Base-by-base conservation (phyloP, 805 yeast genomes). In the Wickerhamomyces ciferrii region DNA sequence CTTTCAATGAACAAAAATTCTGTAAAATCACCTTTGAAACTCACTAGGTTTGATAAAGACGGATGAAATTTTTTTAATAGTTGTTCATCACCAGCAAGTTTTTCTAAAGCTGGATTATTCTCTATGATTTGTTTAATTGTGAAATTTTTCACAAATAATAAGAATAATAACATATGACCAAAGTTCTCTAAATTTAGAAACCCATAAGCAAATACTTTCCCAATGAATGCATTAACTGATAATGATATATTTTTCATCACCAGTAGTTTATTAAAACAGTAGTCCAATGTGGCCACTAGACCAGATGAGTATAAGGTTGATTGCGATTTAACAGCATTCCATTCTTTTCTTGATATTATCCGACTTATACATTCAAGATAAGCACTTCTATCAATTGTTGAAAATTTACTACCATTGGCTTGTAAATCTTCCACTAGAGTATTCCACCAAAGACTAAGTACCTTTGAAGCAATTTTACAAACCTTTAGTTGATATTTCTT, bases 161-260 rank as follows among this genome's bases (percentile, higher is more conserved):
- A 57, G 51, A 83, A 83, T 40, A 81, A 58, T 35, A 83, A 59
- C 1, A 84, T 80, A 41, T 67, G 67, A 18, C 79, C 70, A 15
- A 79, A 77, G 17, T 72, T 62, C 1, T 76, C 75, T 4, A 82
- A 54, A 45, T 71, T 59, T 53, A 76, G 71, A 49, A 73, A 82
- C 13, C 77, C 57, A 55, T 72, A 72, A 0, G 85, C 83, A 63
- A 81, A 80, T 2, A 79, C 70, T 59, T 83, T 83, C 1, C 87
- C 87, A 21, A 78, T 68, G 50, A 82, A 81, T 2, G 86, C 54
- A 8, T 21, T 34, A 14, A 29, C 13, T 3, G 47, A 34, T 35
- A 44, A 27, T 27, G 47, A 18, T 6, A 45, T 32, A 11, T n/a
- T 39, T 32, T 43, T 43, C 42, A 43, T 21, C 7, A 24, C 15